Base-by-base conservation (phyloP, 257 asterid genomes). In the Petunia secreta region DNA sequence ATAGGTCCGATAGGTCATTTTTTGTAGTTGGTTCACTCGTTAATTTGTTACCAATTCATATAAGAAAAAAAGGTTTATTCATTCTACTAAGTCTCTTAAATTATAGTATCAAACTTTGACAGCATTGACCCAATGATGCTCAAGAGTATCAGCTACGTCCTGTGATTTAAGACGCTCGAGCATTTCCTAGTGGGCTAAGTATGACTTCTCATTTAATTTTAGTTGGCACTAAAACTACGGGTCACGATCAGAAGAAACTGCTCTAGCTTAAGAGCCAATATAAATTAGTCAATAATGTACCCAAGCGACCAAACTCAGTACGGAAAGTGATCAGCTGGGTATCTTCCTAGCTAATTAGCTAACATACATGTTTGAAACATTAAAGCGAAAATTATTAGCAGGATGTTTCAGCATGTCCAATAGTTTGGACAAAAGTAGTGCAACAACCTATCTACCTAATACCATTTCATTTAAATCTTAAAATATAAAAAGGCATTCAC, bases 71-170 rank as follows among this genome's bases (percentile, higher is more conserved):
- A 43, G 3, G 57, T 55, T 2, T 68, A 39, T 69, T 69, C 9
- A 67, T 67, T 44, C 4, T 46, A 69, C 57, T 52, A 10, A 8
- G 4, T 44, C 40, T 43, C 75, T 43, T 9, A 2, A 25, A 16
- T 16, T 9, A 44, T 69, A 69, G 10, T 58, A 50, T 69, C 41
- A 25, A 69, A 69, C 41, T 69, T 69, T 25, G 58, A 46, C 76
- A 69, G 41, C 76, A 44, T 69, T 25, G 40, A 69, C 58, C 38
- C 25, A 71, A 71, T 71, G 43, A 48, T n/a, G 77, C 25, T 71
- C 60, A 25, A 7, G 14, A 66, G 53, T 40, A 0, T 66, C 52
- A 66, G 3, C 38, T 1, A 41, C 10, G 41, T 50, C 77, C 13
- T 34, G 60, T 5, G 34, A 71, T 34, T 48, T 25, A 37, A 34